phyloP scores from a whole-genome alignment of 345 rosid species.

The Clarkia xantiana region DNA sequence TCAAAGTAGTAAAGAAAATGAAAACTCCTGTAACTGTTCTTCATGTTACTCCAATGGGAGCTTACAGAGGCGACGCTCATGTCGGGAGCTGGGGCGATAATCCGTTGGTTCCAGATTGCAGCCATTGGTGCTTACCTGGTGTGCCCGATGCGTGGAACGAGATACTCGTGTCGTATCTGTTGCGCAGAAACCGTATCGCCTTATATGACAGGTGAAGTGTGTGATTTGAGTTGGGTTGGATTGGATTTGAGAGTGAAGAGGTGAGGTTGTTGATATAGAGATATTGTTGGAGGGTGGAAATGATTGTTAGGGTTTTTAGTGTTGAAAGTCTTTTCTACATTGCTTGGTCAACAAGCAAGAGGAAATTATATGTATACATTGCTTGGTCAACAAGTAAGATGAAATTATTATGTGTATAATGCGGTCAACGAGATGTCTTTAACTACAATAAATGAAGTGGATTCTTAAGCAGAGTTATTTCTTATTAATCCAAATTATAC shows the following conservation, averaged over 20 bases:
- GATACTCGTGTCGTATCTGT: slow-evolving; percentile 28
- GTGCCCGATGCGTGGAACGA: slow-evolving; percentile 68
- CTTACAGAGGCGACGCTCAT: slow-evolving; percentile 51
- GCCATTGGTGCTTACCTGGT: slow-evolving; percentile 71
- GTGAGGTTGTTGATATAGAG: background rate
- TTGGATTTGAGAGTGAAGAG: background rate
- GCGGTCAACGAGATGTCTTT: no score
- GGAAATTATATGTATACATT: no score
- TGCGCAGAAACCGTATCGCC: slow-evolving; percentile 9
- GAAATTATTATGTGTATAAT: no score
- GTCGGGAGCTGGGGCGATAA: slow-evolving; percentile 56
- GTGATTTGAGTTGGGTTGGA: background rate
- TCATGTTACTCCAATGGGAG: slow-evolving; percentile 59
- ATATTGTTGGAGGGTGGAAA: no score
- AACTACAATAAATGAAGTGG: no score
- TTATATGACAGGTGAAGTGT: no score
- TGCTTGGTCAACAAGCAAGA: no score
- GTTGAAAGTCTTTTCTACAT: no score
- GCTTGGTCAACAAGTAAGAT: no score
- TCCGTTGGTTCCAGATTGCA: slow-evolving; percentile 52
- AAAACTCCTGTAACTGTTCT: slow-evolving; percentile 27
- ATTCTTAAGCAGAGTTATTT: no score
- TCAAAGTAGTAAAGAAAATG: slow-evolving; percentile 23
- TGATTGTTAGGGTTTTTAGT: no score
- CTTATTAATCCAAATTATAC: no score